These are phyloP conservation scores for Balakata baccata DNA, from an alignment of 345 rosid genomes.

Conservation along the genomic window DNA sequence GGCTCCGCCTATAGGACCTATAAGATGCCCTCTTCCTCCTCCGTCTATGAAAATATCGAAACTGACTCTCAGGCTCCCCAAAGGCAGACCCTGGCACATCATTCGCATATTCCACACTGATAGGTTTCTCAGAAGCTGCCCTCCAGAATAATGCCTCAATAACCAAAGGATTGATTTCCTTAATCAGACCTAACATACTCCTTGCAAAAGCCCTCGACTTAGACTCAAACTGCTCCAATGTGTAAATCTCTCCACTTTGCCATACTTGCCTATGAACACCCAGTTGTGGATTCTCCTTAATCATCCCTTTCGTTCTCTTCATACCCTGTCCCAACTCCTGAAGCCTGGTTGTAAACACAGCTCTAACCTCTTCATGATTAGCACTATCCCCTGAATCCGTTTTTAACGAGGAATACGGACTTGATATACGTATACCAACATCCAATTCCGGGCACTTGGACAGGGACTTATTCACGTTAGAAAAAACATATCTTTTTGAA, in stretches of 20 bases:
- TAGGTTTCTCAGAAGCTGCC: constrained; percentile 77
- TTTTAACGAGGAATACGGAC: constrained; percentile 25
- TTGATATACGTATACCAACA: constrained; percentile 37
- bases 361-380: constrained; percentile 52
- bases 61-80: constrained; percentile 73
- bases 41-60: constrained; percentile 54
- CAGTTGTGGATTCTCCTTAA: constrained; percentile 33
- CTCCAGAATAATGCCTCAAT: constrained; percentile 92
- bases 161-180: constrained; percentile 70
- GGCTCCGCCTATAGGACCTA: constrained; percentile 50
- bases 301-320: constrained; percentile 55
- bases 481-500: constrained; percentile 70
- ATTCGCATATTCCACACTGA: constrained; percentile 90
- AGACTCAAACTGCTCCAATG: constrained; percentile 89
- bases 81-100: constrained; percentile 98
- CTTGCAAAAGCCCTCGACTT: constrained; percentile 77
- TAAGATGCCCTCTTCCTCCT: constrained; percentile 65
- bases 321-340: constrained; percentile 82
- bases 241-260: constrained; percentile 95
- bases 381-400: constrained; percentile 25
- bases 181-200: constrained; percentile 56
- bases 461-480: constrained; percentile 79
- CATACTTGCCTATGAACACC: constrained; percentile 86
- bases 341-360: constrained; percentile 90
- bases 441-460: constrained; percentile 71